phyloP scores from a whole-genome alignment of 768 basidiomycete species.

The Tylopilus vinaceipallidus region DNA sequence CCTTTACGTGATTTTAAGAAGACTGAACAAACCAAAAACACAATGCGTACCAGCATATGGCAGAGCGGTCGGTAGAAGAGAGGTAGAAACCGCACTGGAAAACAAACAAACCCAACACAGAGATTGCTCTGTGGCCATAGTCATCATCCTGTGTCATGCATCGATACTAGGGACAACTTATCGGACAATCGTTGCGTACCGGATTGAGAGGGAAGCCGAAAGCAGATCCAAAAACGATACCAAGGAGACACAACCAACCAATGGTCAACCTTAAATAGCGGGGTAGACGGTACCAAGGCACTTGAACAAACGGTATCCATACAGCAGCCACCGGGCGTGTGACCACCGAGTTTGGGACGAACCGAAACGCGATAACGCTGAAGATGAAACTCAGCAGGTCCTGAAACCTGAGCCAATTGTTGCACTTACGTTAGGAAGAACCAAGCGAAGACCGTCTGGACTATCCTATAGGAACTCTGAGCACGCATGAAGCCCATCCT shows the following conservation, averaged over 20 bases:
- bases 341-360: slow-evolving; percentile 69
- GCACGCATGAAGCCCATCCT: not conserved
- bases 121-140: slow-evolving; percentile 82
- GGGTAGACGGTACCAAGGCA: slow-evolving; percentile 66
- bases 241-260: slow-evolving; percentile 78
- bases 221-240: slow-evolving; percentile 79
- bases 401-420: not conserved
- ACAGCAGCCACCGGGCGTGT: slow-evolving; percentile 68
- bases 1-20: slow-evolving; percentile 38
- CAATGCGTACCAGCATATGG: slow-evolving; percentile 65
- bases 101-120: slow-evolving; percentile 72
- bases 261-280: slow-evolving; percentile 53
- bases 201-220: slow-evolving; percentile 70
- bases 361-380: slow-evolving; percentile 82
- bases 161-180: slow-evolving; percentile 13
- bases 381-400: not conserved
- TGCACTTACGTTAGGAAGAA: slow-evolving; percentile 64
- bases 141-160: slow-evolving; percentile 45
- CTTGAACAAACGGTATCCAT: slow-evolving; percentile 64
- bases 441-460: slow-evolving; percentile 83
- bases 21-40: not conserved
- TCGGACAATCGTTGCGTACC: slow-evolving; percentile 36
- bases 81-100: slow-evolving; percentile 78
- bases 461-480: slow-evolving; percentile 50
- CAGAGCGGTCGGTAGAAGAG: slow-evolving; percentile 58